These are phyloP conservation scores for Neofusicoccum laricinum DNA, from an alignment of 2,329 filamentous ascomycete species.

Conservation along the genomic window DNA sequence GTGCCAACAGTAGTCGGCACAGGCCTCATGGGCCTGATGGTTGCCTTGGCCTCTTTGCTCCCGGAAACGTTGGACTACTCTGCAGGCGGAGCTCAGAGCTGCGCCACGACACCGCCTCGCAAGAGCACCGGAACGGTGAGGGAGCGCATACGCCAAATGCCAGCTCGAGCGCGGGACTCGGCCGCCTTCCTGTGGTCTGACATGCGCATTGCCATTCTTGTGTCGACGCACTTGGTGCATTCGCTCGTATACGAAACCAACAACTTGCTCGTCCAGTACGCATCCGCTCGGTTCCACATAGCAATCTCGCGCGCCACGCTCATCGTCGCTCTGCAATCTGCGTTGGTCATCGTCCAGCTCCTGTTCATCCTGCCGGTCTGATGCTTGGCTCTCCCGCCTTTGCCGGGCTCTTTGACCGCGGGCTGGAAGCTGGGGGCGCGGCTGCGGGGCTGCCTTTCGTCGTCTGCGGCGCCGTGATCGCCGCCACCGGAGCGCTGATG, in stretches of 20 bases:
- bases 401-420: constrained; percentile 46
- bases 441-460: constrained; percentile 49
- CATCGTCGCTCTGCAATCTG: constrained; percentile 29
- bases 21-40: background rate
- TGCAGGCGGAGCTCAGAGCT: background rate
- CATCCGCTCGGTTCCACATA: constrained; percentile 51
- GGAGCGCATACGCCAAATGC: background rate
- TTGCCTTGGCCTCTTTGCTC: constrained; percentile 21
- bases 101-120: background rate
- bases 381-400: constrained; percentile 49
- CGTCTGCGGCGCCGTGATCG: constrained; percentile 32
- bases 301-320: constrained; percentile 37
- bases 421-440: constrained; percentile 47
- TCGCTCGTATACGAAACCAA: constrained; percentile 20
- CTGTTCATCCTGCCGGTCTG: constrained; percentile 31
- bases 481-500: background rate
- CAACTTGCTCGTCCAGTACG: constrained; percentile 51
- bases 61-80: constrained; percentile 34
- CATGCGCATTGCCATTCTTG: constrained; percentile 29
- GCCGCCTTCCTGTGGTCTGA: constrained; percentile 29
- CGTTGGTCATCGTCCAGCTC: constrained; percentile 28
- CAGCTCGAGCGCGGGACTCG: constrained; percentile 19
- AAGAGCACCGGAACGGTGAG: background rate
- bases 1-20: constrained; percentile 28
- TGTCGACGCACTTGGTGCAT: constrained; percentile 28